Base-by-base conservation (phyloP, 306 rosid species). In the Bauhinia variegata region DNA sequence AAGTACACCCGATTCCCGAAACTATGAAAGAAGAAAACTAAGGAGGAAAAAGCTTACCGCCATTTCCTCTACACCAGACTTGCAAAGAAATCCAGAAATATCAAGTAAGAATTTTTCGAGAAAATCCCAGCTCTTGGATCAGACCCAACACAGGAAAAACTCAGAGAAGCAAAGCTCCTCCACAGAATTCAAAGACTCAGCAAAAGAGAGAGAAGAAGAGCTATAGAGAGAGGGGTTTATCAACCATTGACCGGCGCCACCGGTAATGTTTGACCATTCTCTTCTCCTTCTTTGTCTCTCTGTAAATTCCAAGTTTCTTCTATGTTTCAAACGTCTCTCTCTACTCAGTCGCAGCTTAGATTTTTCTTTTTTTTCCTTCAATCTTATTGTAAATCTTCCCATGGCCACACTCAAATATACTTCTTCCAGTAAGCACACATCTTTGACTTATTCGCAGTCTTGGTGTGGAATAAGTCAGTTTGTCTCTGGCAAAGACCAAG, bases 241-340 rank as follows among this genome's bases (percentile, higher is more conserved):
- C 84, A 68, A 87, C 76, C 83, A 84, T 85, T 81, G 88, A 89
- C 91, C 79, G 87, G 84, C 50, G 83, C 88, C 82, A 81, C 88
- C 91, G 88, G 88, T 83, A 67, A 79, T 56, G 76, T 87, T 83
- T 87, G 96, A 89, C 96, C 84, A 56, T 80, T 77, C 78, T 73
- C 79, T 14, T 59, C 49, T 16, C 14, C 17, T 18, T 17, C 46
- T 56, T n/a, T 16, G 5, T 19, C 68, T 57, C 70, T 71, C 36
- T 54, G 82, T 73, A 65, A 80, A 54, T 74, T 78, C 71, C 41
- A 7, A 49, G 68, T 56, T 83, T 62, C 79, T 77, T 60, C 62
- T 53, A 11, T 15, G 54, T 68, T 74, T 76, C 80, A 60, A 71
- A 71, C 23, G 62, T 61, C 78, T 55, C 33, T 6, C 64, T 42